Evolutionary conservation across 352 stramenopile genomes (phyloP), one percentile per base, ranked within the genome.

Genomic region (Pythium utonaiense): DNA sequence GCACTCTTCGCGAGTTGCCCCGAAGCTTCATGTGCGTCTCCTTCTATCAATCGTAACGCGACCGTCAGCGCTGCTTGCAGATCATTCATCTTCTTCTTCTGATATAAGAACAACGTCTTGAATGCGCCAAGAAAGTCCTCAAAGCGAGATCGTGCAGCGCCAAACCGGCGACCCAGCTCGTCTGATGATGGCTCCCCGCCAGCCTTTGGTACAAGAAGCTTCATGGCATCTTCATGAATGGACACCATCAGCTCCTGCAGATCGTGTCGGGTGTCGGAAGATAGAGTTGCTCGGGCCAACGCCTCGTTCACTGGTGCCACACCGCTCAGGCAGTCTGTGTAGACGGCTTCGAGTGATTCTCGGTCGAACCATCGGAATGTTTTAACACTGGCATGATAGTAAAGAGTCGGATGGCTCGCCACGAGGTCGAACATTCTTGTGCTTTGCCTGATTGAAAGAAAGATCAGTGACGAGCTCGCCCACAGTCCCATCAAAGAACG

Each of bases 121-220:
- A 88, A 79, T 0, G 75, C 54, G 1, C 58, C 30, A 45, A 86
- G 36, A 47, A 85, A 74, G 19, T 86, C 78, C 36, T 84, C 78
- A 17, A 84, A 74, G 5, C 53, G 58, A 1, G 78, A 79, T 5
- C 62, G 67, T 0, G 73, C 62, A 2, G 73, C 47, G 5, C 41
- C 50, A 38, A 74, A 67, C 3, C 53, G 42, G 14, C 44, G 60
- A 17, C 52, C 52, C 42, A 67, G 21, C 25, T 67, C 44, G 2
- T 67, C 60, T 17, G 60, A 30, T 6, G n/a, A 51, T 3, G 31
- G 58, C 40, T 47, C 1, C 42, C 14, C 30, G 6, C 13, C 22
- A 7, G 22, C 21, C 7, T 41, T 30, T 3, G 16, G 19, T 6
- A 45, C 25, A 1, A 67, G 36, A 10, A 49, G 13, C 21, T 40